phyloP scores from a whole-genome alignment of 1,284 basidiomycete species.

The Apiotrichum sp. region DNA sequence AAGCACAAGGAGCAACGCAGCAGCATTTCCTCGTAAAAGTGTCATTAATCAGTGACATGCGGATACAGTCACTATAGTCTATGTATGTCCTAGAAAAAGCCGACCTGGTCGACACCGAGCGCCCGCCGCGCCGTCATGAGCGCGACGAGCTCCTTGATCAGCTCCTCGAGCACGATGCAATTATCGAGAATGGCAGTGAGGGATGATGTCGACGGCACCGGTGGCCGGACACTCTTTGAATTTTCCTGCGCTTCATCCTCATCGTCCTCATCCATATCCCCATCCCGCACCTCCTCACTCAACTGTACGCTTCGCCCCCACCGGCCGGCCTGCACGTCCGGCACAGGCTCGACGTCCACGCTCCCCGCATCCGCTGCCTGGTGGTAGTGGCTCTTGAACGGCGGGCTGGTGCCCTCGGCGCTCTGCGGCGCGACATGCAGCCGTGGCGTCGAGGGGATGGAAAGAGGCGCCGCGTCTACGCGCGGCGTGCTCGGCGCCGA shows the following conservation, averaged over 20 bases:
- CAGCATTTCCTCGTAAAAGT: too few species aligned
- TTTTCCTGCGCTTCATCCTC: neutral
- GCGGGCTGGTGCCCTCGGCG: conserved; percentile 3
- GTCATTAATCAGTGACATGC: too few species aligned
- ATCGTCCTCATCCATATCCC: neutral
- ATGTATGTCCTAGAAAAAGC: conserved; percentile 17
- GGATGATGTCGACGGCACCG: neutral
- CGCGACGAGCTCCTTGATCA: conserved; percentile 85
- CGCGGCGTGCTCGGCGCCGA: neutral
- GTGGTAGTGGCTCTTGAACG: conserved; percentile 70
- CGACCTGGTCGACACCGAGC: conserved; percentile 69
- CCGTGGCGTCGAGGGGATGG: neutral
- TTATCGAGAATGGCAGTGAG: conserved; percentile 71
- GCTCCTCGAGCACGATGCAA: conserved; percentile 89
- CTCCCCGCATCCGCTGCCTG: conserved; percentile 66
- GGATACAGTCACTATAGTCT: too few species aligned
- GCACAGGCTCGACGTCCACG: conserved; percentile 58
- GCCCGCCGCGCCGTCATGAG: conserved; percentile 78
- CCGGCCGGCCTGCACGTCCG: conserved; percentile 55
- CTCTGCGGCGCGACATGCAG: neutral
- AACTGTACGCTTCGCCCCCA: conserved; percentile 53
- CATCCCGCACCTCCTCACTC: neutral
- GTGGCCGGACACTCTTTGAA: conserved; percentile 4
- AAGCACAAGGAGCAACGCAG: too few species aligned
- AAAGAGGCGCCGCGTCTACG: neutral